phyloP scores from a whole-genome alignment of 2,329 filamentous ascomycete species.

The Domatiomyces globalis region DNA sequence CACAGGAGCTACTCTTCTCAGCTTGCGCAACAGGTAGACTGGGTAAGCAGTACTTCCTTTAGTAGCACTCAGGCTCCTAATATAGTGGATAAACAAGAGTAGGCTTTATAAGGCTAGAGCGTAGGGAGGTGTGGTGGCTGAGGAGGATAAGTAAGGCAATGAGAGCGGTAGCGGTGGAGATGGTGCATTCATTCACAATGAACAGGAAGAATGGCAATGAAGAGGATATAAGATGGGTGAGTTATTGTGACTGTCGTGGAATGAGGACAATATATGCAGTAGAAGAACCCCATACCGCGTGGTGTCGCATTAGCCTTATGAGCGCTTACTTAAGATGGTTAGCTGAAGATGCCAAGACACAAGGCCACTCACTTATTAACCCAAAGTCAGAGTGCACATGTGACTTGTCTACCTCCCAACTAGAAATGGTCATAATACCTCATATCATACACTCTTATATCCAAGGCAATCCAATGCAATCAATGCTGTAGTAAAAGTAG shows the following conservation, averaged over 20 bases:
- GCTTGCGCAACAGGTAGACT: background rate
- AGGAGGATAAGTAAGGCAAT: background rate
- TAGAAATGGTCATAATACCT: too few relatives aligned
- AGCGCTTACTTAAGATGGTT: background rate
- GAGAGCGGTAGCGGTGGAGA: background rate
- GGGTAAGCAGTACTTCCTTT: background rate
- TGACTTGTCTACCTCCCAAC: background rate
- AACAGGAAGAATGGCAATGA: background rate
- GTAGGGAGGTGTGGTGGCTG: background rate
- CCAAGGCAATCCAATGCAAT: background rate
- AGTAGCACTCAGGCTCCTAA: background rate
- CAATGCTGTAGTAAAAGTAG: conserved; percentile 5
- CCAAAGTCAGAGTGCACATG: background rate
- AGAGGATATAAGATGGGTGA: background rate
- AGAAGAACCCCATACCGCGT: too few relatives aligned
- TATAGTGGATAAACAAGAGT: background rate
- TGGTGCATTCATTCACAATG: background rate
- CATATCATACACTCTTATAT: background rate
- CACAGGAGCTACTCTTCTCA: background rate
- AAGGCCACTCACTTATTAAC: too few relatives aligned
- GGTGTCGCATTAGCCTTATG: background rate
- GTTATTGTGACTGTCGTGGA: background rate
- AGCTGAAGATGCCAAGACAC: background rate
- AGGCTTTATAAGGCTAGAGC: background rate
- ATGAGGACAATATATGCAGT: too few relatives aligned